Percentiles rank a stretch among this genome's conserved stretches.
These are phyloP conservation scores for Lactarius trivialis DNA, from an alignment of 768 basidiomycete genomes.

Conservation along the genomic window DNA sequence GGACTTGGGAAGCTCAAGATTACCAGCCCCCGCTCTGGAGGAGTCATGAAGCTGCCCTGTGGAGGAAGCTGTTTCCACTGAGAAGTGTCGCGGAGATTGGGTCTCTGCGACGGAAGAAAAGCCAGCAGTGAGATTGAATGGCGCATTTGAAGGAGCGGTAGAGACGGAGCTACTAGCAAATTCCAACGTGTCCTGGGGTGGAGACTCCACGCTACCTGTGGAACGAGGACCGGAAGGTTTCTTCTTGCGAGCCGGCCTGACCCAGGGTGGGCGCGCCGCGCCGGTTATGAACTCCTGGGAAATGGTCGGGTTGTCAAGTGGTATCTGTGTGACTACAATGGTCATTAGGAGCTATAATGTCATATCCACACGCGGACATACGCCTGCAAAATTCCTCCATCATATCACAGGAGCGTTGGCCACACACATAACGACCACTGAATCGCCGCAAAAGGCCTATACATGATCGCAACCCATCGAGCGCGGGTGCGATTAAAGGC, in stretches of 20 bases:
- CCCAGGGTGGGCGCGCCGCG: conserved; percentile 70
- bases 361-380: conserved; percentile 42
- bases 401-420: conserved; percentile 82
- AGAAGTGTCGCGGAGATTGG: not conserved
- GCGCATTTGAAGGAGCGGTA: not conserved
- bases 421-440: conserved; percentile 88
- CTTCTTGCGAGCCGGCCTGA: conserved; percentile 82
- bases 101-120: not conserved
- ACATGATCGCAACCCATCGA: conserved; percentile 83
- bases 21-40: not conserved
- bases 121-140: not conserved
- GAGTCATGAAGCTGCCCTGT: conserved; percentile 5
- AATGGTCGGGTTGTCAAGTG: conserved; percentile 60
- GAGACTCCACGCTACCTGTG: conserved; percentile 16
- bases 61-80: not conserved
- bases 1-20: not conserved
- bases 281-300: conserved; percentile 44
- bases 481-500: conserved; percentile 69
- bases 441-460: conserved; percentile 83
- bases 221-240: conserved; percentile 44
- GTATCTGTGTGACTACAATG: conserved; percentile 69
- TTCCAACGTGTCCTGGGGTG: conserved; percentile 18
- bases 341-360: not conserved
- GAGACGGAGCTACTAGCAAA: not conserved
- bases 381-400: conserved; percentile 94